Base-by-base conservation (phyloP, 805 yeast genomes). In the Saccharomycopsis vini region DNA sequence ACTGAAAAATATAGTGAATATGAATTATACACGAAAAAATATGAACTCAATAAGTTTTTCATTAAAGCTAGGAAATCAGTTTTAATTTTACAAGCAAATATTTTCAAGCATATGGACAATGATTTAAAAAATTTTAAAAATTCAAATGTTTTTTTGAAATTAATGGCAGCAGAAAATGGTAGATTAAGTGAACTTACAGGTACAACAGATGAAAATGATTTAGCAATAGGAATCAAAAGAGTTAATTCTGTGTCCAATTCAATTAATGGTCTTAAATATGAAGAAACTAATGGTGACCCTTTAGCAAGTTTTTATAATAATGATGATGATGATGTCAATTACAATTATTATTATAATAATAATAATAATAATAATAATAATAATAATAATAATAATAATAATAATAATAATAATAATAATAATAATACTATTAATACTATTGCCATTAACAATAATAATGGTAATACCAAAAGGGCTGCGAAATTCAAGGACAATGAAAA, bases 91-190 rank as follows among this genome's bases (percentile, higher is more conserved):
- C 95, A 87, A 53, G 58, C 66, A 13, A 68, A 69, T 7, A 69
- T 77, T 0, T 75, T 65, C 50, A 60, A 66, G 7, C 59, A 68
- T 18, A 67, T 88, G 68, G 62, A 63, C 5, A 61, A 66, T 1
- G 79, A 79, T 49, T 72, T 76, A 50, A 68, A 67, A n/a, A 72
- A 67, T 5, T 87, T 85, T 58, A 76, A 76, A 52, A 63, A 62
- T 28, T 80, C 89, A 0, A 76, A 71, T 36, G 53, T 68, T 1
- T 81, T 76, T 54, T 52, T 75, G 40, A 69, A 75, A 45, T 63
- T 75, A 49, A 53, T 81, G 10, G 5, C 65, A 69, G 10, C 69
- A 63, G 51, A 47, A 26, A 41, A 38, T 22, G 35, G 31, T 33
- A 10, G 42, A 24, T 19, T 32, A 10, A 16, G 39, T 51, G 43